Base-by-base conservation (phyloP, 352 stramenopile species). In the Discostella stelligera region DNA sequence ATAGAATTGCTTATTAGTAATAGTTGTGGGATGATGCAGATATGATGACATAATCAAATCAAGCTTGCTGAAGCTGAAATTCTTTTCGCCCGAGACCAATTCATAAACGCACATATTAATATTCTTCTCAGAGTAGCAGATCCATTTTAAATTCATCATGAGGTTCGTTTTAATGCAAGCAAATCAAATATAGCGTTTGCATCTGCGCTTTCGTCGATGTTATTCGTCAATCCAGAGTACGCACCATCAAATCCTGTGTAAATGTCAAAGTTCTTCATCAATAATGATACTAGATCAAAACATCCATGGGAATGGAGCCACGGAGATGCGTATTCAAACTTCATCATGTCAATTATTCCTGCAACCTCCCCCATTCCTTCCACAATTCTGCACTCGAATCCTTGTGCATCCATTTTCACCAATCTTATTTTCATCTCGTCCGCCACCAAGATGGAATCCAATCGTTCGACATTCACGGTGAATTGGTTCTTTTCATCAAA, bases 351-450 rank as follows among this genome's bases (percentile, higher is more conserved):
- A 60, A 74, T 74, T n/a, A 68, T 69, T 25, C 67, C 55, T 14
- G 63, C 64, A 62, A 72, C n/a, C 20, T 68, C 62, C 30, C 50
- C 32, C 67, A 77, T 74, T 7, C 74, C 74, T n/a, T 82, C 41
- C 30, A 82, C 41, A 20, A 79, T 68, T 13, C 74, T 52, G 39
- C 74, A 82, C 48, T 82, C 67, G 46, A 46, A 79, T 14, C 67
- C 74, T 49, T 82, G 74, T 10, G 62, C 74, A 71, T 82, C 66
- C 58, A 82, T 64, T 50, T 82, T 82, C 53, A 82, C 61, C 20
- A 79, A 62, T 53, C 32, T 9, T 32, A 82, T 58, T 16, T 37
- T 21, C 8, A 44, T n/a, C 16, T 27, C 21, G 16, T 50, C 54
- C 0, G 20, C 11, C 11, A 60, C 27, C 23, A 71, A 37, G 8